Evolutionary conservation across 352 stramenopile genomes (phyloP), one percentile per base, ranked within the genome.

Genomic region (Thalassiosira pacifica): DNA sequence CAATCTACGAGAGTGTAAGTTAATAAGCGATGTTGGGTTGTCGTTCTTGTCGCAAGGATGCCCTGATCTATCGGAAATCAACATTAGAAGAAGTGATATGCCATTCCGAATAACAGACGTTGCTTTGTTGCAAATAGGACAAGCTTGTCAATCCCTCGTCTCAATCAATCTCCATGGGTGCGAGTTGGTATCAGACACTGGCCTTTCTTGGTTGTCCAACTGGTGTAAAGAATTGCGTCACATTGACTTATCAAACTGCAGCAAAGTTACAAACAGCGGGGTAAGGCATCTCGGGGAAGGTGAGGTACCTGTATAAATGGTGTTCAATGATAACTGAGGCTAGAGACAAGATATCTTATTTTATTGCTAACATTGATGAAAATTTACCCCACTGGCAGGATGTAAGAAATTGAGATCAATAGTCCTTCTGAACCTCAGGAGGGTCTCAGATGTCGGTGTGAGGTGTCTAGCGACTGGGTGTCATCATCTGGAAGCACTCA

Each of bases 91-190:
- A 18, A 97, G 91, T 52, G 96, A 98, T 63, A 90, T 98, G 57
- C 89, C 93, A 34, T 98, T 97, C 88, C 96, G 97, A 81, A 91
- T 98, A 61, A 97, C 96, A 45, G 97, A 98, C 82, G 95, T 98
- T 32, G 92, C 94, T 8, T 80, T 98, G 10, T 81, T 98, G 31
- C 89, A 96, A 11, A 83, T 98, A 29, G 77, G 69, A 34, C 55
- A 93, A 29, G 81, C 75, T 42, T 92, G 85, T 29, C 29, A 80
- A 65, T 73, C 48, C 31, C 57, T 93, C 13, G 45, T 80, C 34
- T 83, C 87, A 10, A 82, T 98, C 0, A 95, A 94, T 22, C 77
- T 98, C 1, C 79, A 90, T n/a, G 96, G 97, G 19, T 98, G 96
- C 69, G 93, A 97, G 48, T 93, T 96, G 83, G 81, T 98, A 59